Evolutionary conservation across 2,329 filamentous ascomycete genomes (phyloP).

Genomic region (Aspergillus texensis): DNA sequence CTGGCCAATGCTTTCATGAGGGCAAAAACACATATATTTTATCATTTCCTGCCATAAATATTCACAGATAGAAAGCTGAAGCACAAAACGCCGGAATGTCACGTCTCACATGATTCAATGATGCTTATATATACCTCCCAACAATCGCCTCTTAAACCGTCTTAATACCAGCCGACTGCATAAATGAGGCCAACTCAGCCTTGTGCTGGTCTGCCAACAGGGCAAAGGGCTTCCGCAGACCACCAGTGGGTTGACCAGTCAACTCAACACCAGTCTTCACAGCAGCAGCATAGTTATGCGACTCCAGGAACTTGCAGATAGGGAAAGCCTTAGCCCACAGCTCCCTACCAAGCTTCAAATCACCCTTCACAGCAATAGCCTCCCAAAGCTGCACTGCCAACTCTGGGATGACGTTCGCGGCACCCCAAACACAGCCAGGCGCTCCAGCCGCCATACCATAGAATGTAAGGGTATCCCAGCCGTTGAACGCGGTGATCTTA

Average conservation of each 20-base stretch:
- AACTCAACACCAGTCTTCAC: conserved; percentile 56
- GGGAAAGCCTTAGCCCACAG: conserved; percentile 55
- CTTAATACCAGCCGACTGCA: conserved; percentile 46
- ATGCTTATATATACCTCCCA: neutral
- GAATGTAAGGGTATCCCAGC: conserved; percentile 58
- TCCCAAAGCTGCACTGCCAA: conserved; percentile 53
- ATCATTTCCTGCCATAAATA: neutral
- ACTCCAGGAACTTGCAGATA: conserved; percentile 54
- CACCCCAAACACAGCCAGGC: conserved; percentile 55
- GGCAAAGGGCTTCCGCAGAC: conserved; percentile 53
- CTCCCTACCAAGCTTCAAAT: conserved; percentile 48
- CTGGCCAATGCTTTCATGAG: conserved; percentile 33
- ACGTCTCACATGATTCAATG: neutral
- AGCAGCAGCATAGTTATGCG: conserved; percentile 51
- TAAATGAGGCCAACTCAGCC: conserved; percentile 39
- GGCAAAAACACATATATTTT: neutral
- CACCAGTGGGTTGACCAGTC: conserved; percentile 50
- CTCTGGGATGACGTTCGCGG: conserved; percentile 55
- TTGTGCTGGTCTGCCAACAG: conserved; percentile 37
- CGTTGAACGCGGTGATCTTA: conserved; percentile 54
- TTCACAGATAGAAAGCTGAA: neutral
- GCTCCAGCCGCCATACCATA: conserved; percentile 55
- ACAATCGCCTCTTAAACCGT: conserved; percentile 22
- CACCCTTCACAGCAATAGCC: conserved; percentile 46
- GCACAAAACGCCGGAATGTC: neutral